phyloP scores from a whole-genome alignment of 1,139 yeast species.

The Kurtzmaniella natalensis region DNA sequence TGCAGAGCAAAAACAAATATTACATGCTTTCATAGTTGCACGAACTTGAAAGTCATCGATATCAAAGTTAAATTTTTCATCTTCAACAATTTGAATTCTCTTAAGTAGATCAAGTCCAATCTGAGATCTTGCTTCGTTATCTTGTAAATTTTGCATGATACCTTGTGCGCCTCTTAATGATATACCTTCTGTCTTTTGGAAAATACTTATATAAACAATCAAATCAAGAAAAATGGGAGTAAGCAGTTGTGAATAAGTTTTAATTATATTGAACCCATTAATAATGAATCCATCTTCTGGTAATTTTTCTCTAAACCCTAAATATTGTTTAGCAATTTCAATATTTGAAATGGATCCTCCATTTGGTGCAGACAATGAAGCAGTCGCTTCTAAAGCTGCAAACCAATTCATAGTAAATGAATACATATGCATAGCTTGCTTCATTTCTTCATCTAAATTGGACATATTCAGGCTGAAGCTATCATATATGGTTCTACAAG shows the following conservation, averaged over 20 bases:
- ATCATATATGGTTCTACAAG: conserved; percentile 6
- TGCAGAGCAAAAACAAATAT: conserved; percentile 8
- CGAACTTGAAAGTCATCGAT: conserved; percentile 5
- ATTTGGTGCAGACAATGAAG: conserved; percentile 10
- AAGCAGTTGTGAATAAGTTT: conserved; percentile 9
- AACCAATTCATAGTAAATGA: conserved; percentile 10
- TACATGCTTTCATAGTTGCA: conserved; percentile 10
- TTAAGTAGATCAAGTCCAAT: conserved; percentile 3
- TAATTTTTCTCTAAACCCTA: not conserved
- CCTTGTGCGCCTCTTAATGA: conserved; percentile 8
- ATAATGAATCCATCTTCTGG: conserved; percentile 3
- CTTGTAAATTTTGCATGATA: conserved; percentile 6
- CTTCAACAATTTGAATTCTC: conserved; percentile 3
- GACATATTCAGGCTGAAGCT: not conserved
- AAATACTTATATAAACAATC: conserved; percentile 4
- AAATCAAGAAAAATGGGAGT: conserved; percentile 10
- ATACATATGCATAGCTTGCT: conserved; percentile 8
- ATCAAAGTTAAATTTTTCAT: conserved; percentile 6
- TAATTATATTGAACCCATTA: conserved; percentile 9
- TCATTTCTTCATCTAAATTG: not conserved
- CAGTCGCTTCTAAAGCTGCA: conserved; percentile 7
- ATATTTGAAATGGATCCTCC: conserved; percentile 8
- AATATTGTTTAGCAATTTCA: not conserved
- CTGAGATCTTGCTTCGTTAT: not conserved
- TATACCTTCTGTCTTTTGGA: conserved; percentile 3